phyloP scores from a whole-genome alignment of 108 stramenopile species.

The Epipyxis sp. region DNA sequence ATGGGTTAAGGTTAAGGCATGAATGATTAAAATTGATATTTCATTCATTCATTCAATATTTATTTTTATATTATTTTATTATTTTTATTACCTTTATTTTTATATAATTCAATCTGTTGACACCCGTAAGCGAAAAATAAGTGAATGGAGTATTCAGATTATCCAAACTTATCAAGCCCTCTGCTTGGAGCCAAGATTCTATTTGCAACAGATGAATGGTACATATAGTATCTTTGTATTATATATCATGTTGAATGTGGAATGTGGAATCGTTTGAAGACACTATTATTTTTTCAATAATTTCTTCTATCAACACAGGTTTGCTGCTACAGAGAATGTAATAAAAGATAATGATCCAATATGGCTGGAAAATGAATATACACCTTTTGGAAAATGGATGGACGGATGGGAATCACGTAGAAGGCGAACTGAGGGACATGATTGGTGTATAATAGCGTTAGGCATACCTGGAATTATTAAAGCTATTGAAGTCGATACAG shows the following conservation, averaged over 20 bases:
- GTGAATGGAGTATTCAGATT: background rate
- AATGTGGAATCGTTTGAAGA: background rate
- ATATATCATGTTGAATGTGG: background rate
- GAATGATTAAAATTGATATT: too few species aligned
- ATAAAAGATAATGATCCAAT: constrained; percentile 60
- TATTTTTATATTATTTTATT: too few species aligned
- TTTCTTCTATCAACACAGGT: constrained; percentile 21
- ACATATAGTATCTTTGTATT: too few species aligned
- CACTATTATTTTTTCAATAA: background rate
- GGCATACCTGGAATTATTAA: constrained; percentile 47
- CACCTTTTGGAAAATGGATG: constrained; percentile 83
- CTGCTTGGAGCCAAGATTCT: constrained; percentile 44
- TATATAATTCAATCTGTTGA: too few species aligned
- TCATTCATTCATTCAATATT: too few species aligned
- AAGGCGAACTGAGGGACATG: constrained; percentile 68
- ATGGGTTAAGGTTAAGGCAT: too few species aligned
- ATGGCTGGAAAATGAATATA: constrained; percentile 73
- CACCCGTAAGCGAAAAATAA: too few species aligned
- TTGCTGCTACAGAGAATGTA: constrained; percentile 74
- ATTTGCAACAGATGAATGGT: constrained; percentile 85
- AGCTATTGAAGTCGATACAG: constrained; percentile 75
- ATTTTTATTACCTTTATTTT: too few species aligned
- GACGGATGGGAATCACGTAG: constrained; percentile 85
- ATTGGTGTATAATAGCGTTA: constrained; percentile 79
- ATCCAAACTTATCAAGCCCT: constrained; percentile 7